These are phyloP conservation scores for Phragmites australis DNA, from an alignment of 176 grass and related monocot species.

Conservation along the genomic window DNA sequence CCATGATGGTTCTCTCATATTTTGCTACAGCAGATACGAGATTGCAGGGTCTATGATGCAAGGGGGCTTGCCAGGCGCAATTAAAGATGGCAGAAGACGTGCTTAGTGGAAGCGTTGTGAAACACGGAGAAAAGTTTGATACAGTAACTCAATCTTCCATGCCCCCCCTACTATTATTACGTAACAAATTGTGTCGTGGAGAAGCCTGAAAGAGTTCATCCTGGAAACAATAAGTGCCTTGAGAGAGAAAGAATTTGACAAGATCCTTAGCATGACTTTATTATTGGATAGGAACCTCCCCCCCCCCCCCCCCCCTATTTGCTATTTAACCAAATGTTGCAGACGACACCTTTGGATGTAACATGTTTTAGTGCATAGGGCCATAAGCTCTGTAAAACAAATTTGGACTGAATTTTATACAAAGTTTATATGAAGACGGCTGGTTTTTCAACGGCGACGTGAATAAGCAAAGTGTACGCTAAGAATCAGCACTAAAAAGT, in stretches of 20 bases:
- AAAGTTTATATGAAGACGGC: no score
- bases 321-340: no score
- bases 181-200: not conserved
- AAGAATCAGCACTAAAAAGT: no score
- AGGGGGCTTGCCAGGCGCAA: not conserved
- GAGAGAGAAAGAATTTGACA: not conserved
- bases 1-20: not conserved
- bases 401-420: no score
- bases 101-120: not conserved
- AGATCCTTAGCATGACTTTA: not conserved
- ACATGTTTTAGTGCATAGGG: no score
- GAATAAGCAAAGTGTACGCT: no score
- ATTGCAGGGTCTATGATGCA: not conserved
- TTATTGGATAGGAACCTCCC: no score
- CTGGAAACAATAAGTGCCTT: not conserved
- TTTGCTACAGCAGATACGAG: not conserved
- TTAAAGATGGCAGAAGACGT: not conserved
- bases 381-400: no score
- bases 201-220: not conserved
- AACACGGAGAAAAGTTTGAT: not conserved
- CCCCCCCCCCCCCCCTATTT: no score
- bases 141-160: not conserved
- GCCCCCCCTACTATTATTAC: not conserved
- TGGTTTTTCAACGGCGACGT: no score
- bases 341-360: no score